These are phyloP conservation scores for Grammothele lineata DNA, from an alignment of 768 basidiomycete genomes.

Conservation along the genomic window DNA sequence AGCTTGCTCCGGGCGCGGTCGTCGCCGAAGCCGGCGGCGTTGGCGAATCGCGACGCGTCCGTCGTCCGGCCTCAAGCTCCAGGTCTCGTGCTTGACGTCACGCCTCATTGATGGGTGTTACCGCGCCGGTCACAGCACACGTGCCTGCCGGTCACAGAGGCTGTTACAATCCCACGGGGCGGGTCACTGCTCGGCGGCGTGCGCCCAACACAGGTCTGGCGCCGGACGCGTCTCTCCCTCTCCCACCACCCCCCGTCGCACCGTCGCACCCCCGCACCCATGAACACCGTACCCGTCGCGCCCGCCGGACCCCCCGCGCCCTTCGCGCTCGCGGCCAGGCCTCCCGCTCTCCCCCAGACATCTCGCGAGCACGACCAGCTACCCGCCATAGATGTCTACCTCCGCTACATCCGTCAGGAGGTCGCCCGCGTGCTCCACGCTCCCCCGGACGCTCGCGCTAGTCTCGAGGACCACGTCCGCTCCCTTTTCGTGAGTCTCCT, in stretches of 20 bases:
- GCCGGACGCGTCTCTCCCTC: constrained; percentile 18
- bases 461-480: constrained; percentile 7
- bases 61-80: no score
- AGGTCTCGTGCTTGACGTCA: no score
- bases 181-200: constrained; percentile 3
- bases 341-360: neutral
- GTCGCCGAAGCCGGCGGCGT: neutral
- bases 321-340: neutral
- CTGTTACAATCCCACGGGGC: no score
- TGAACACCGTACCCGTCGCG: constrained; percentile 1
- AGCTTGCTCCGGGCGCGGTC: neutral
- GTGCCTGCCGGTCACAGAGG: no score
- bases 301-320: neutral
- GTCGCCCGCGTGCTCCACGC: constrained; percentile 12
- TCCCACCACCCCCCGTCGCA: constrained; percentile 10
- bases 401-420: constrained; percentile 13
- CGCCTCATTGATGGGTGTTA: no score
- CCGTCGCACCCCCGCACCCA: constrained; percentile 3
- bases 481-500: constrained; percentile 9
- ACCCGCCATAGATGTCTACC: constrained; percentile 11
- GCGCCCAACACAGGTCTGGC: constrained; percentile 3
- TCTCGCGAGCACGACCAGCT: constrained; percentile 7
- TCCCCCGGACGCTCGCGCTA: constrained; percentile 11
- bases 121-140: no score
- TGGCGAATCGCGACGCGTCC: no score